These are phyloP conservation scores for Gnomoniopsis smithogilvyi DNA, from an alignment of 2,329 filamentous ascomycete genomes.

Conservation along the genomic window DNA sequence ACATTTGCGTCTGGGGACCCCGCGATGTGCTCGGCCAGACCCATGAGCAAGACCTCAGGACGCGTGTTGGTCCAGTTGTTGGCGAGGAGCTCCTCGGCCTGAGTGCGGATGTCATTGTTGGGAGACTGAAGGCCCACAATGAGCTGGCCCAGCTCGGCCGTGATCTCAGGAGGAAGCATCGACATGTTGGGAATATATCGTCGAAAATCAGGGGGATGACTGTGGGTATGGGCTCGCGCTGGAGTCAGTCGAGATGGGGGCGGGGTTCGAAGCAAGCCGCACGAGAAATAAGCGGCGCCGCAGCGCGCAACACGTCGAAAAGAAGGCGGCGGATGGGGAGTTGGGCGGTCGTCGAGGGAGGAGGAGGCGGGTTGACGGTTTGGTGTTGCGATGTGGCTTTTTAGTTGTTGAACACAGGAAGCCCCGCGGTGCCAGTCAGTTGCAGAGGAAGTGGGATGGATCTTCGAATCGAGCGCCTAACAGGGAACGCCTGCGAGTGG, in stretches of 20 bases:
- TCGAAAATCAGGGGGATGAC: slow-evolving; percentile 1
- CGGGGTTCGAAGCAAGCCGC: not conserved
- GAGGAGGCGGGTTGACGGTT: not conserved
- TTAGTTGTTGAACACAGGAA: not conserved
- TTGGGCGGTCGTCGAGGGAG: not conserved
- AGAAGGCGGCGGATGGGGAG: not conserved
- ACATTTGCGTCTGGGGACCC: slow-evolving; percentile 74
- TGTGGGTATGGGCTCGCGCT: not conserved
- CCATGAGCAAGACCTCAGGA: slow-evolving; percentile 89
- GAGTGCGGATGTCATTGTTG: slow-evolving; percentile 80
- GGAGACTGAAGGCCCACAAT: slow-evolving; percentile 84
- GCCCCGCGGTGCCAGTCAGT: not conserved
- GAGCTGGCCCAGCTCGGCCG: slow-evolving; percentile 80
- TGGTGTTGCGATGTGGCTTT: not conserved
- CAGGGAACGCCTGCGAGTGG: too few species aligned
- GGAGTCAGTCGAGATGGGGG: slow-evolving; percentile 11
- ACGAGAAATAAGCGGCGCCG: slow-evolving; percentile 10
- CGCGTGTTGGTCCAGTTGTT: slow-evolving; percentile 81
- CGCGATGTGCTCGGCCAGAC: slow-evolving; percentile 86
- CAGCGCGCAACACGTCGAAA: slow-evolving; percentile 15
- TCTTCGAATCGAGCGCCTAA: not conserved
- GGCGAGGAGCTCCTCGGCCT: slow-evolving; percentile 87
- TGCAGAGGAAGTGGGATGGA: not conserved
- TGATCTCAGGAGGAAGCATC: slow-evolving; percentile 78
- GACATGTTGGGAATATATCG: slow-evolving; percentile 58